Base-by-base conservation (phyloP, 306 rosid species). In the Fragaria vesca region DNA sequence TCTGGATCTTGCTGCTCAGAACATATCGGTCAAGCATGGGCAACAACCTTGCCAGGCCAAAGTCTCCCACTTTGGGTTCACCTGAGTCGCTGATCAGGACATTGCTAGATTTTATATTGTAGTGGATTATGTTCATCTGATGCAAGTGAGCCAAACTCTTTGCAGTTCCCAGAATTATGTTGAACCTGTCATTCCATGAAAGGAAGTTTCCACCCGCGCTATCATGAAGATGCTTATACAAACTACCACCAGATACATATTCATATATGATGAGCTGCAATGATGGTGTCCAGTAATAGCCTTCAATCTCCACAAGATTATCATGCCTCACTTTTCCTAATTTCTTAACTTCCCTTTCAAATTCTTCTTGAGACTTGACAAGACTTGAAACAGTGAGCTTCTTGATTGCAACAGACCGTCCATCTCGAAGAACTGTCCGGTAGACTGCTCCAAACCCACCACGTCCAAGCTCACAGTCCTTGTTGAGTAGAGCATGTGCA, bases 381-480 rank as follows among this genome's bases (percentile, higher is more conserved):
- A 96, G 98, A 78, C 99, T 96, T 28, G 99, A 93, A 60, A 96
- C 99, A 0, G 98, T 96, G 81, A 96, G 99, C 80, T 96, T 96
- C 93, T 96, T 96, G 81, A 96, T 96, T 50, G 99, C 99, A 83
- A 96, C 99, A 12, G 98, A 75, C 26, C 83, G 94, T 15, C 99
- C 99, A 67, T 96, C 97, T 75, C 93, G 81, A 46, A 96, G 97
- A 86, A 88, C 93, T 7, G 98, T 91, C 77, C 85, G 84, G 77
- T 96, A 96, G 40, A 96, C 99, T 11, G 98, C 91, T 52, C 99
- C 99, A 34, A 96, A 96, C 45, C 99, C 99, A 2, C 99, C 99
- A 40, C 98, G 97, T 24, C 99, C 99, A 69, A 96, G 99, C 89
- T 96, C 99, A 36, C 98, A 96, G 71, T 96, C 98, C 88, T 96